Conservation (phyloP, 257 asterid genomes). For the Lavandula angustifolia region DNA sequence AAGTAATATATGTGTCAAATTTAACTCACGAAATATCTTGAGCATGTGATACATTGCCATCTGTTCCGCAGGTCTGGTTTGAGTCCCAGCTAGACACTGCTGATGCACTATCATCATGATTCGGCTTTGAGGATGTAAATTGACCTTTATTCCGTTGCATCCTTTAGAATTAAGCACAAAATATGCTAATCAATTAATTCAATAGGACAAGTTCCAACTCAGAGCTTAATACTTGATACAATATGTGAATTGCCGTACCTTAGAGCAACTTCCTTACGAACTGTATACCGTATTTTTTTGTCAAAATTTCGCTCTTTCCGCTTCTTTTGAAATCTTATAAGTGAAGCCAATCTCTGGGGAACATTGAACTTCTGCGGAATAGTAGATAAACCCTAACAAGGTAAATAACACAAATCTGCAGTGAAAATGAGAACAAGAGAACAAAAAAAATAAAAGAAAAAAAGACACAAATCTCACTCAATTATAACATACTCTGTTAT, state of each 20-base stretch:
- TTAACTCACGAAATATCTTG: slow-evolving; percentile 60
- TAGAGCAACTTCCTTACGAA: slow-evolving; percentile 81
- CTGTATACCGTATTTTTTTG: slow-evolving; percentile 77
- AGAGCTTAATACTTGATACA: slow-evolving; percentile 5
- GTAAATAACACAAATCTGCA: slow-evolving; percentile 12
- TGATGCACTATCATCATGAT: slow-evolving; percentile 61
- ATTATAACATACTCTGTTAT: slow-evolving; percentile 50
- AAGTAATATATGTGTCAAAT: not conserved
- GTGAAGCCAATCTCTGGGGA: slow-evolving; percentile 69
- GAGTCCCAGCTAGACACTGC: slow-evolving; percentile 71
- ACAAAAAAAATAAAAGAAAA: not conserved
- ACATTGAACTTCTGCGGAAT: slow-evolving; percentile 60
- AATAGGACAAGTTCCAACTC: not conserved
- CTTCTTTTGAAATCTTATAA: slow-evolving; percentile 72
- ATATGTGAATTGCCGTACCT: slow-evolving; percentile 41
- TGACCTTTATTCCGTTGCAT: slow-evolving; percentile 86
- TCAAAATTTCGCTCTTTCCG: slow-evolving; percentile 77
- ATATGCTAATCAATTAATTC: not conserved
- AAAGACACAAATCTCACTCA: not conserved
- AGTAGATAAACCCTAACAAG: slow-evolving; percentile 45
- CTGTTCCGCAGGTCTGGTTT: slow-evolving; percentile 55
- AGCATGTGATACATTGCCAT: slow-evolving; percentile 47
- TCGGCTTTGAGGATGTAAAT: slow-evolving; percentile 63
- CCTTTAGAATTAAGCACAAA: slow-evolving; percentile 37
- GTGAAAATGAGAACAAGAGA: not conserved